A percentile compares a stretch with the other conserved stretches of the same genome.
Conservation (phyloP, 1,284 basidiomycete species). For the Puccinia horiana region DNA sequence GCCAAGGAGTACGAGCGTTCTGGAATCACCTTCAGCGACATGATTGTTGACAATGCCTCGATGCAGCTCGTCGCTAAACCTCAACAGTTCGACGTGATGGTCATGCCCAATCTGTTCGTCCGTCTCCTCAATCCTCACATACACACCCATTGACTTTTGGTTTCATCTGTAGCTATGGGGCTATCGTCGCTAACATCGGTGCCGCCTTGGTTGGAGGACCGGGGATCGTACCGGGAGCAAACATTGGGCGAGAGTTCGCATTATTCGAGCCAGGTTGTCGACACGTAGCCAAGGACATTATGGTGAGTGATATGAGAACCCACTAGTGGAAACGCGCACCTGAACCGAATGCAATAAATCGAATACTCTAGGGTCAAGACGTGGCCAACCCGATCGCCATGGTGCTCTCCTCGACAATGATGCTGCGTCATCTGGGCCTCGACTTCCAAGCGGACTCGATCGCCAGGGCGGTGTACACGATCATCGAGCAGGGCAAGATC, state of each 20-base stretch:
- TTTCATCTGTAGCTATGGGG: conserved; percentile 54
- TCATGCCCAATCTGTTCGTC: conserved; percentile 76
- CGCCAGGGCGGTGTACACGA: conserved; percentile 86
- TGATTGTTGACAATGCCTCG: conserved; percentile 99
- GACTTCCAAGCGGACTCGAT: conserved; percentile 94
- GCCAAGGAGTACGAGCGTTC: conserved; percentile 89
- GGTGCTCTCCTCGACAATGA: conserved; percentile 97
- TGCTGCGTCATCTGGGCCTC: conserved; percentile 96
- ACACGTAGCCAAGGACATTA: conserved; percentile 60
- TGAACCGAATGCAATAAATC: neutral
- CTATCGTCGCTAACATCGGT: conserved; percentile 59
- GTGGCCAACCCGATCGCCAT: conserved; percentile 93
- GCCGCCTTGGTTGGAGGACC: conserved; percentile 59
- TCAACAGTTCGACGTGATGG: conserved; percentile 97
- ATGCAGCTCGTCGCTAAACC: conserved; percentile 98
- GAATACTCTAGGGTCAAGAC: conserved; percentile 39
- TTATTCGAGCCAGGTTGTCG: conserved; percentile 59
- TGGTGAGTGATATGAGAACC: conserved; percentile 68
- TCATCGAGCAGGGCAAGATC: conserved; percentile 84
- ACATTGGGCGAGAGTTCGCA: conserved; percentile 59
- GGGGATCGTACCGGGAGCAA: conserved; percentile 58
- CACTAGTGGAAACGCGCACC: neutral
- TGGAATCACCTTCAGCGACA: conserved; percentile 91
- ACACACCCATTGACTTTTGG: neutral
- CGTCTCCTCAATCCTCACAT: neutral